A percentile compares a stretch with the other conserved stretches of the same genome.
phyloP scores from a whole-genome alignment of 305 asterid species.

The Nicotiana rustica region DNA sequence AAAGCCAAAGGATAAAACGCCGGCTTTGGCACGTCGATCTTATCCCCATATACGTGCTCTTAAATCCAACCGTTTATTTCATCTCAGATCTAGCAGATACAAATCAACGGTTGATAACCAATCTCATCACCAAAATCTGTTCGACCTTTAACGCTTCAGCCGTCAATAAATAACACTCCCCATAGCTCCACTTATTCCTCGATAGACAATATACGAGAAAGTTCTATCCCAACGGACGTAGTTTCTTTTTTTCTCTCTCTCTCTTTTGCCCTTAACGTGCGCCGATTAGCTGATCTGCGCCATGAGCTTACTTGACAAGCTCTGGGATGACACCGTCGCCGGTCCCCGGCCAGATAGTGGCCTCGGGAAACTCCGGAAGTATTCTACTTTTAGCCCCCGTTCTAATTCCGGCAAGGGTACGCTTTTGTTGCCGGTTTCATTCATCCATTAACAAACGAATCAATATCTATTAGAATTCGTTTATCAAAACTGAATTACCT shows the following conservation, averaged over 20 bases:
- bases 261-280: neutral
- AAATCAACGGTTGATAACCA: conserved; percentile 52
- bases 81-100: conserved; percentile 37
- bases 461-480: neutral
- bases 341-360: conserved; percentile 94
- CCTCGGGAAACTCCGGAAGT: conserved; percentile 86
- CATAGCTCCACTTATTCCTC: neutral
- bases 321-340: conserved; percentile 90
- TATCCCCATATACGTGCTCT: conserved; percentile 57
- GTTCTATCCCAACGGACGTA: neutral
- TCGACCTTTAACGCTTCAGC: conserved; percentile 45
- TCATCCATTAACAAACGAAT: neutral
- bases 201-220: neutral
- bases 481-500: neutral
- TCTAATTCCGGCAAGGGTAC: conserved; percentile 79
- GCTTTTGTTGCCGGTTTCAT: conserved; percentile 45
- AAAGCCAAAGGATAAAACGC: conserved; percentile 14
- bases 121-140: conserved; percentile 42
- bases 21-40: conserved; percentile 52
- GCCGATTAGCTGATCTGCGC: conserved; percentile 37
- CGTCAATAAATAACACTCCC: conserved; percentile 53
- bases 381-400: conserved; percentile 64
- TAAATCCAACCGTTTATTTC: conserved; percentile 53
- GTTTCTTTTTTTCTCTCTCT: too few species aligned
- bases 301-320: conserved; percentile 81